Evolutionary conservation across 257 asterid species (phyloP).

Genomic region (Misopates orontium): DNA sequence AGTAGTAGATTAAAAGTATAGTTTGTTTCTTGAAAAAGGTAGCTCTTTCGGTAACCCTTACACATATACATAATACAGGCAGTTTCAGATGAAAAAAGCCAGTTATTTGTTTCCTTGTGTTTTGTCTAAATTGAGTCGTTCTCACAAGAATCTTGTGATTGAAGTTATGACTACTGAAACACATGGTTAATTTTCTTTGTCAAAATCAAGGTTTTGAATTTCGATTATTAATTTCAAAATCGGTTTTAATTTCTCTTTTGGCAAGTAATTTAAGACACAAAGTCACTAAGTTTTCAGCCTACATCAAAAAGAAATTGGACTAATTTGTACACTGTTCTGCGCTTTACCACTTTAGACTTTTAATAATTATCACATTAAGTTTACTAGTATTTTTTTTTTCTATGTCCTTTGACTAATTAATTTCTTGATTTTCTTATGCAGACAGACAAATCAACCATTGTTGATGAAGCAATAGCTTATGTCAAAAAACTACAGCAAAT

Average conservation of each 20-base stretch:
- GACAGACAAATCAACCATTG: slow-evolving; percentile 77
- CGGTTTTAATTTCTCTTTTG: not conserved
- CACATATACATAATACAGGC: too few relatives aligned
- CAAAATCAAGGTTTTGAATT: slow-evolving; percentile 11
- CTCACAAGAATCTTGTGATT: slow-evolving; percentile 30
- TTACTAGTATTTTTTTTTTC: too few relatives aligned
- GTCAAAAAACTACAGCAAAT: slow-evolving; percentile 45
- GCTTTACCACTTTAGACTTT: too few relatives aligned
- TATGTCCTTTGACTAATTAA: too few relatives aligned
- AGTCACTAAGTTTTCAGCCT: not conserved
- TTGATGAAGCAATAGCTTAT: slow-evolving; percentile 62
- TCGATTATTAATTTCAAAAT: slow-evolving; percentile 12
- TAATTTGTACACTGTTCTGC: not conserved
- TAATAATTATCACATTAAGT: too few relatives aligned
- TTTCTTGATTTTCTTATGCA: slow-evolving; percentile 19
- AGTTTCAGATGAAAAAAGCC: not conserved
- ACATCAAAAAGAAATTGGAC: not conserved
- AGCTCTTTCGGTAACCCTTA: too few relatives aligned
- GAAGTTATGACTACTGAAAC: not conserved
- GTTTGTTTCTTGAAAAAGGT: too few relatives aligned
- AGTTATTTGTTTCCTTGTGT: too few relatives aligned
- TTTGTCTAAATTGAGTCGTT: slow-evolving; percentile 6
- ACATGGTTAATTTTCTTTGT: not conserved
- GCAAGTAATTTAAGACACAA: not conserved
- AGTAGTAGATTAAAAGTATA: too few relatives aligned